phyloP scores from a whole-genome alignment of 345 rosid genomes.

The Crucihimalaya himalaica region DNA sequence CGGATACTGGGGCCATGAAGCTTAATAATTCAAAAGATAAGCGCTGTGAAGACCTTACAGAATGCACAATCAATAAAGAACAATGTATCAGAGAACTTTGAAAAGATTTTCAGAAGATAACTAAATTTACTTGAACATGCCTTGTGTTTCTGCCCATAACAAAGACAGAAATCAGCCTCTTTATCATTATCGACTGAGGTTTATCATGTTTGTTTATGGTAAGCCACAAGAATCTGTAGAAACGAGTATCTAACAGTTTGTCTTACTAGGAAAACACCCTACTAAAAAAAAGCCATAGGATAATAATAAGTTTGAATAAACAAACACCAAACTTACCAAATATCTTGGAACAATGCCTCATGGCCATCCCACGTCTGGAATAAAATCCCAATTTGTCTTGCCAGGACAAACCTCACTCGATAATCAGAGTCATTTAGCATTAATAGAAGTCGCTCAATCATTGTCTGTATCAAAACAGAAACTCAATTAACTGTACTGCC shows the following conservation, averaged over 20 bases:
- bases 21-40: background rate
- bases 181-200: too few species aligned
- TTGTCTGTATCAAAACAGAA: conserved; percentile 51
- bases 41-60: conserved; percentile 11
- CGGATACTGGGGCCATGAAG: background rate
- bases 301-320: conserved; percentile 2
- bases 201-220: background rate
- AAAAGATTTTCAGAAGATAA: background rate
- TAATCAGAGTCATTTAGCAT: conserved; percentile 84
- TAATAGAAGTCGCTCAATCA: conserved; percentile 70
- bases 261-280: conserved; percentile 17
- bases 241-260: conserved; percentile 15
- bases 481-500: conserved; percentile 13
- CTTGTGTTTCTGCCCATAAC: background rate
- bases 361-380: conserved; percentile 99
- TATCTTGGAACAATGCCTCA: conserved; percentile 82
- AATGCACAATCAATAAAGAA: conserved; percentile 18
- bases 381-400: conserved; percentile 71
- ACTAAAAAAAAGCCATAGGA: conserved; percentile 3
- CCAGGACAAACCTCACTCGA: conserved; percentile 77
- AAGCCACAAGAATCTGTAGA: conserved; percentile 1
- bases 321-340: conserved; percentile 62
- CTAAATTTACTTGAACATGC: conserved; percentile 10
- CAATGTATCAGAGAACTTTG: conserved; percentile 12
- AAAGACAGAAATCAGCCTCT: conserved; percentile 20